These are phyloP conservation scores for Ceratocystis harringtonii DNA, from an alignment of 2,329 filamentous ascomycete genomes.

Conservation along the genomic window DNA sequence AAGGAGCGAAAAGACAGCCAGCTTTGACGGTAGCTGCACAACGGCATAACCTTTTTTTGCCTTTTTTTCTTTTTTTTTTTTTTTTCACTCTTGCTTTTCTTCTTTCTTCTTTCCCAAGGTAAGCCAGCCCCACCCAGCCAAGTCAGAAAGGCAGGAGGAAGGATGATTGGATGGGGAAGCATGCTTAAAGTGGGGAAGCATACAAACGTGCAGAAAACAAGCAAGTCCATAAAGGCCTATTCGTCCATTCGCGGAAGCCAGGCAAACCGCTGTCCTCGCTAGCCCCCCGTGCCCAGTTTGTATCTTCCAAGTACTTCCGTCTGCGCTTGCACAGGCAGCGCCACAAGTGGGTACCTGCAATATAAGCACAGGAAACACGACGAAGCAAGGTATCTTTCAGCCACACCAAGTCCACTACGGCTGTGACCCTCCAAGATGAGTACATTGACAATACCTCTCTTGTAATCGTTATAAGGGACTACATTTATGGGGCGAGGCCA, in stretches of 20 bases:
- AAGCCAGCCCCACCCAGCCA: no score
- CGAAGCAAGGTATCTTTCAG: neutral
- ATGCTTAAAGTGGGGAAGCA: neutral
- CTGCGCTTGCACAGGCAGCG: neutral
- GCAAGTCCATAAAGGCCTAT: neutral
- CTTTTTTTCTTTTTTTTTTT: neutral
- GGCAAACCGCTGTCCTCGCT: neutral
- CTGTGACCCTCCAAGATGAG: neutral
- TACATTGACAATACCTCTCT: neutral
- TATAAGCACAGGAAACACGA: neutral
- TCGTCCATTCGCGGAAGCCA: neutral
- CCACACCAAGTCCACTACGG: neutral
- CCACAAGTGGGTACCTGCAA: neutral
- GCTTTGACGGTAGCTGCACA: neutral
- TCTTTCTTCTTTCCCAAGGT: neutral
- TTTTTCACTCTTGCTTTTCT: neutral
- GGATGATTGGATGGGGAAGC: neutral
- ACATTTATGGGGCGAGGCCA: neutral
- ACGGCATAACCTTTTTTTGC: neutral
- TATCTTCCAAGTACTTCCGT: neutral
- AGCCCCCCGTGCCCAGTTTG: neutral
- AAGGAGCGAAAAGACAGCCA: slow-evolving; percentile 3
- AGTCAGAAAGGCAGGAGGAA: neutral
- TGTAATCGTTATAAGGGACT: neutral
- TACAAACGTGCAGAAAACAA: neutral